These are phyloP conservation scores for Rhododendron henanense DNA, from an alignment of 148 eudicot genomes.

Conservation along the genomic window DNA sequence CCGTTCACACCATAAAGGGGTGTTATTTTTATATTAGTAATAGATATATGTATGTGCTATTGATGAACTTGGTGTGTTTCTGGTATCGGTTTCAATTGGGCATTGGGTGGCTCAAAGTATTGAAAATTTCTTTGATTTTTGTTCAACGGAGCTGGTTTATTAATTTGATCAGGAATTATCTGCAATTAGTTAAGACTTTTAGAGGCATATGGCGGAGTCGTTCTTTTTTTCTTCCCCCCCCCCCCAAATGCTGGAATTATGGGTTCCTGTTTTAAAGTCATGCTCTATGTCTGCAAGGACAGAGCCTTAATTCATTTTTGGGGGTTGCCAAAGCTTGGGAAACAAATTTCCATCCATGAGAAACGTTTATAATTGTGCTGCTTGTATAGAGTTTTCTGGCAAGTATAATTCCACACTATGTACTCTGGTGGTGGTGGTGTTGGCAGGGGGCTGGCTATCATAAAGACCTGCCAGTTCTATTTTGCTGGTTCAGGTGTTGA, in stretches of 20 bases:
- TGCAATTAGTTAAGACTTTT: background rate
- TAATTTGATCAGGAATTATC: too few species aligned
- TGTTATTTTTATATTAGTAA: background rate
- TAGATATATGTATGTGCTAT: background rate
- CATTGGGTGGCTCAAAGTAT: background rate
- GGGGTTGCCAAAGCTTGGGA: background rate
- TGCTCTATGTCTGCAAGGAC: background rate
- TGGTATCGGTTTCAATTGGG: background rate
- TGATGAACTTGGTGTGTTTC: background rate
- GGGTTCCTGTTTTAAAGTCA: background rate
- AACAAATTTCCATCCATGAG: background rate
- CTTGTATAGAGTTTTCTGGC: background rate
- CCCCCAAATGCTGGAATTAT: background rate
- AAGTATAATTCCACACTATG: background rate
- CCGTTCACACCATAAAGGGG: background rate
- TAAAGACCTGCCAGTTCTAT: background rate
- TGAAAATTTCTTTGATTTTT: background rate
- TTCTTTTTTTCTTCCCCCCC: background rate
- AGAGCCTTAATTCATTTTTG: background rate
- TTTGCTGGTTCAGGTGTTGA: background rate
- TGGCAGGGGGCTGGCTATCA: background rate
- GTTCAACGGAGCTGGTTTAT: background rate
- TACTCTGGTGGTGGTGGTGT: background rate
- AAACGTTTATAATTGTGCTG: background rate
- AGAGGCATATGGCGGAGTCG: background rate